These are phyloP conservation scores for Fraxinus greggii DNA, from an alignment of 305 asterid species.

Conservation along the genomic window DNA sequence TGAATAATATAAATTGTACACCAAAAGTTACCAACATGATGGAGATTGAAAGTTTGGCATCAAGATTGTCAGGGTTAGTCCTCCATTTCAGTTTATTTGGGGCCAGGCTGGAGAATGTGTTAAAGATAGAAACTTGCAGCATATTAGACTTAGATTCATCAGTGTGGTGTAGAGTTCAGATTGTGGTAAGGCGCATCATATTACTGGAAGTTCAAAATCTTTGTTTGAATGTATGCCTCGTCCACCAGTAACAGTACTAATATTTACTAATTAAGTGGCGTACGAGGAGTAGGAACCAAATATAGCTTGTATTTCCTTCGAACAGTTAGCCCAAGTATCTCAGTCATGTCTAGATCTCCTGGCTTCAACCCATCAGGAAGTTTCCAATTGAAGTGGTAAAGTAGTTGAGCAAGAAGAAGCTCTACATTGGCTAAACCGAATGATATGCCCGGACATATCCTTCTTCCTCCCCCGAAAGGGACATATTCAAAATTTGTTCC, in stretches of 20 bases:
- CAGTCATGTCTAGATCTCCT: neutral
- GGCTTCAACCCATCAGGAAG: neutral
- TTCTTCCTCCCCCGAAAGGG: slow-evolving; percentile 1
- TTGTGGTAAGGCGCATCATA: neutral
- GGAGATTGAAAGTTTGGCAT: neutral
- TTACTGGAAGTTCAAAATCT: neutral
- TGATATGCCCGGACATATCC: neutral
- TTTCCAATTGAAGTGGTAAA: neutral
- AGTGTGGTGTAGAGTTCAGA: neutral
- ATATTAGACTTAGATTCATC: neutral
- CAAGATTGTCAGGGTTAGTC: neutral
- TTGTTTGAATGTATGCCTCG: neutral
- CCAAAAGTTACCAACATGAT: neutral
- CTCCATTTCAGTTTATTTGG: neutral
- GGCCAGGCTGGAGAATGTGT: neutral
- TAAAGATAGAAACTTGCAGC: neutral
- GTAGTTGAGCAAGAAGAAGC: slow-evolving; percentile 2
- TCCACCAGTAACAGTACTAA: neutral
- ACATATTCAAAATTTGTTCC: neutral
- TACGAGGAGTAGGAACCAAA: neutral
- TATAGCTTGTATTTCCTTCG: neutral
- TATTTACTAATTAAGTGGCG: neutral
- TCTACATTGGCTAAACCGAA: neutral
- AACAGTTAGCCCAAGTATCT: neutral
- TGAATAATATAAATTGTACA: neutral